These are phyloP conservation scores for Picochlorum sp. DNA, from an alignment of 139 green algal species.

Conservation along the genomic window DNA sequence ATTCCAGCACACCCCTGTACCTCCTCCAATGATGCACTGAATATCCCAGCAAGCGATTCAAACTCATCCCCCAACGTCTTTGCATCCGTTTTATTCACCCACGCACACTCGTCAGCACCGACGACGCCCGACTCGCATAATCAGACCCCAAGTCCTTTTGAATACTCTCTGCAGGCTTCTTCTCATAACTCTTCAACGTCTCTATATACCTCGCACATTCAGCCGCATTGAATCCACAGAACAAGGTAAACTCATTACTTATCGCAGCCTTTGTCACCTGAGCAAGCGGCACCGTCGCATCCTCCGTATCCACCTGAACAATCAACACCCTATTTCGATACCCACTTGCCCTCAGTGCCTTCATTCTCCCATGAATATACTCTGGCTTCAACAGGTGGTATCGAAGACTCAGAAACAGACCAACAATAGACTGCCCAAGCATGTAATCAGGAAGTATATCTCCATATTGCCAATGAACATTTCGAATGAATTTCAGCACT, in stretches of 20 bases:
- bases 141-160: conserved; percentile 49
- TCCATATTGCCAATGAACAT: conserved; percentile 74
- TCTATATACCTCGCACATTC: conserved; percentile 90
- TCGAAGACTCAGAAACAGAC: conserved; percentile 72
- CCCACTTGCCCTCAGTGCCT: conserved; percentile 54
- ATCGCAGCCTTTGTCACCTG: conserved; percentile 67
- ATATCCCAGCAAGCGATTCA: conserved; percentile 27
- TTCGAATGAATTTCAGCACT: conserved; percentile 75
- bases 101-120: conserved; percentile 56
- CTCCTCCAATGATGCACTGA: conserved; percentile 39
- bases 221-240: conserved; percentile 77
- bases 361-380: conserved; percentile 78
- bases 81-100: conserved; percentile 76
- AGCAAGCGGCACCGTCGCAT: conserved; percentile 61
- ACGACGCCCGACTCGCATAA: conserved; percentile 64
- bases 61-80: conserved; percentile 48
- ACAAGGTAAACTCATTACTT: conserved; percentile 70
- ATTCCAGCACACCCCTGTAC: conserved; percentile 72
- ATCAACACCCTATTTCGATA: conserved; percentile 75
- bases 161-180: conserved; percentile 75
- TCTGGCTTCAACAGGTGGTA: conserved; percentile 90
- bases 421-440: conserved; percentile 46
- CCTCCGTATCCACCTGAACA: conserved; percentile 80
- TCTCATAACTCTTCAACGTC: conserved; percentile 87
- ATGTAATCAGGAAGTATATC: conserved; percentile 75